Conservation (phyloP, 2,329 filamentous ascomycete species). For the Aureobasidium sp. region DNA sequence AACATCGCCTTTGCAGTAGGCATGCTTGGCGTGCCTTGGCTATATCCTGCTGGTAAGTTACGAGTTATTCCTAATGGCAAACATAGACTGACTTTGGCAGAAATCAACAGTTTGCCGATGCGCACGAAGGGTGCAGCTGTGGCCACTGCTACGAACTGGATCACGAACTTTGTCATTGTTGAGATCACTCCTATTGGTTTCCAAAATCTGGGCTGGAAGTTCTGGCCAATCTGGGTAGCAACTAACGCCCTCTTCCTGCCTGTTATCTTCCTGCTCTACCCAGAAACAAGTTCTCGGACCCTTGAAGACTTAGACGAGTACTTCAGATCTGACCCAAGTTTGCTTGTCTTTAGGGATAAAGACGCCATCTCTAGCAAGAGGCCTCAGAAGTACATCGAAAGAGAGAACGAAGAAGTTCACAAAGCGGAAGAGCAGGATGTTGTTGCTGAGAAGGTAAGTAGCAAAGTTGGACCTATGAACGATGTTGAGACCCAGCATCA, state of each 20-base stretch:
- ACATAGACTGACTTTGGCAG: constrained; percentile 32
- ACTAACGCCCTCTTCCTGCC: constrained; percentile 34
- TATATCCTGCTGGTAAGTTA: not conserved
- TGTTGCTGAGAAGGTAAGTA: not conserved
- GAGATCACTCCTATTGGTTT: constrained; percentile 39
- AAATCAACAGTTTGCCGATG: constrained; percentile 43
- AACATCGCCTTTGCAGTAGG: constrained; percentile 47
- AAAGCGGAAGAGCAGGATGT: not conserved
- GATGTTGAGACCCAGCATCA: not conserved
- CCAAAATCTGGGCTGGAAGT: constrained; percentile 21
- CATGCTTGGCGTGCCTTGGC: constrained; percentile 32
- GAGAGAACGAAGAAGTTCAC: constrained; percentile 31
- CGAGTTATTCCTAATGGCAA: not conserved
- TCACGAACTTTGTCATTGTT: constrained; percentile 30
- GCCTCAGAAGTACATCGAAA: constrained; percentile 39
- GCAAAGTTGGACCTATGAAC: not conserved
- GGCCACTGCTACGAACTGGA: constrained; percentile 44
- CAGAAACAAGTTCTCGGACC: constrained; percentile 21
- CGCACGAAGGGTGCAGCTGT: constrained; percentile 41
- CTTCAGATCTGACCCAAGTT: constrained; percentile 18
- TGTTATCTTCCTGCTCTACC: constrained; percentile 32
- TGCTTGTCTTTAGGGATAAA: constrained; percentile 41
- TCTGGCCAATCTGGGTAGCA: constrained; percentile 21
- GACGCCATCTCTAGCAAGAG: constrained; percentile 30
- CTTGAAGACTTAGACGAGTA: constrained; percentile 24